Base-by-base conservation (phyloP, 2,329 filamentous ascomycete genomes). In the Pseudogymnoascus sp. region DNA sequence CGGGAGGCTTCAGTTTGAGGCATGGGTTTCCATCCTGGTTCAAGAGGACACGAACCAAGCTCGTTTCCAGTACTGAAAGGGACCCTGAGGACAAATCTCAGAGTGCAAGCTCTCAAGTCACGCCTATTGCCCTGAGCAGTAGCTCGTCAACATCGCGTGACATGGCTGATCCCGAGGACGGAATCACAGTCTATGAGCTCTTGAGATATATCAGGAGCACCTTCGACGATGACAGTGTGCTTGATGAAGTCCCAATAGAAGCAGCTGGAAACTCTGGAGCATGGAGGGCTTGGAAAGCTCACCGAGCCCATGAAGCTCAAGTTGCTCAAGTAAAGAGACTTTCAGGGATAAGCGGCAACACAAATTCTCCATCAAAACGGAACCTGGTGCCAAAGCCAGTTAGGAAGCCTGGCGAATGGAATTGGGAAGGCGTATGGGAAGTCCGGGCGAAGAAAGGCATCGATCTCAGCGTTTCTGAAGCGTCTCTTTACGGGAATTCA, bases 371-470 rank as follows among this genome's bases (percentile, higher is more conserved):
- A 53, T 53, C 47, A 16, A 37, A 60, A 60, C 18, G 56, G 37
- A 37, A 16, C 25, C 38, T 25, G 60, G 38, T 42, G 16, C 62
- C 66, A 31, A 64, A 63, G 53, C 47, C 65, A 21, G 63, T 66
- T 4, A 69, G 86, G 65, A 80, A 82, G 60, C 91, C 91, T 0
- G 90, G 89, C 5, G 89, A 96, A 70, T 97, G 93, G 93, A 96
- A 96, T 72, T 97, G 93, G 93, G 91, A 96, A 70, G 92, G 93
- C 0, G 93, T 97, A 0, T 99, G 93, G 93, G 90, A 95, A 73
- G 88, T 92, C 67, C 83, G 93, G 62, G 92, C 96, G 0, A 87
- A 85, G 74, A 90, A 88, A 73, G 89, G 89, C 16, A 84, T 97
- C 47, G 83, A 87, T 60, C 81, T 83, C 8, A 96, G 91, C 70